Conservation (phyloP, 352 stramenopile genomes). For the Pythium brassicae region DNA sequence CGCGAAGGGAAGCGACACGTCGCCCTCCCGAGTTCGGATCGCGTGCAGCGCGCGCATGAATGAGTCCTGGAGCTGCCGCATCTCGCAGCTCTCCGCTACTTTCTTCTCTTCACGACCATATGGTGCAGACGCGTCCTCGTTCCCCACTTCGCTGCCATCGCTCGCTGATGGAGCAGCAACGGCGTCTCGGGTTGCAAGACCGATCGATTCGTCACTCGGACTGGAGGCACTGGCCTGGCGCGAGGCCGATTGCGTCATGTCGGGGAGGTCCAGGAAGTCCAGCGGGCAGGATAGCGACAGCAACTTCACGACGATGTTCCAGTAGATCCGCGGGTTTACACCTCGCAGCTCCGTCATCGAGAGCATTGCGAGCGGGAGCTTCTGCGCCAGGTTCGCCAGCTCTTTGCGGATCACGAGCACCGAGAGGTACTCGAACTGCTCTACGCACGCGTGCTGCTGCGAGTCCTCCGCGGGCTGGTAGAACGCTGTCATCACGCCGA, state of each 20-base stretch:
- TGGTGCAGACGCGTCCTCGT: not conserved
- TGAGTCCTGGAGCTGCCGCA: not conserved
- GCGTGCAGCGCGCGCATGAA: conserved; percentile 1
- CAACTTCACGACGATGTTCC: conserved; percentile 56
- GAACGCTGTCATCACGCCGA: conserved; percentile 25
- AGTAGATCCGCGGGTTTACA: conserved; percentile 44
- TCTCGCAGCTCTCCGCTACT: not conserved
- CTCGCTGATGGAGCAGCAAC: not conserved
- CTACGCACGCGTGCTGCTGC: conserved; percentile 13
- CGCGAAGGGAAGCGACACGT: not conserved
- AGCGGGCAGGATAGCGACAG: conserved; percentile 35
- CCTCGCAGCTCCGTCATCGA: conserved; percentile 28
- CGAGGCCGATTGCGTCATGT: conserved; percentile 9
- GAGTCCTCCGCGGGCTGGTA: conserved; percentile 9
- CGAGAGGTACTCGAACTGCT: conserved; percentile 45
- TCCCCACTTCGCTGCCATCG: not conserved
- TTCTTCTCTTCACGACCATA: not conserved
- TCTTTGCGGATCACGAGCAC: conserved; percentile 42
- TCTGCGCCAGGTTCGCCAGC: conserved; percentile 30
- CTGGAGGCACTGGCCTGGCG: not conserved
- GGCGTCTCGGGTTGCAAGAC: too few species aligned
- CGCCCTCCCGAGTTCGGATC: not conserved
- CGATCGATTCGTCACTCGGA: too few species aligned
- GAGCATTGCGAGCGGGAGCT: conserved; percentile 33
- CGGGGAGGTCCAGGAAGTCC: conserved; percentile 39